Percentiles rank a stretch among this genome's conserved stretches.
Conservation (phyloP, 441 rosid species). For the Manihot esculenta region DNA sequence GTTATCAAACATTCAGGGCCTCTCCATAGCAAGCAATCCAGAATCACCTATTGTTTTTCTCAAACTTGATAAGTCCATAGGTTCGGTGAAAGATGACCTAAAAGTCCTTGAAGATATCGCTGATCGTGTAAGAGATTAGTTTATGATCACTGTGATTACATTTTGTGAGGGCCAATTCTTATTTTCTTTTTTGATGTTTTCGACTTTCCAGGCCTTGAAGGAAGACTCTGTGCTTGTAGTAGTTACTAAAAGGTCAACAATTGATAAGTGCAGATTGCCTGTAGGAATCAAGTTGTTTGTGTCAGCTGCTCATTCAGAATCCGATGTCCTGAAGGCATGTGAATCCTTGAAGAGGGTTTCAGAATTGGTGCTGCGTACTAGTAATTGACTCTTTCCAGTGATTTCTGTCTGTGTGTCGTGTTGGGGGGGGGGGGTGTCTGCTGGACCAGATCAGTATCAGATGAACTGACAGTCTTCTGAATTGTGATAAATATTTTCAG, state of each 20-base stretch:
- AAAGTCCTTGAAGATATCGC: conserved; percentile 64
- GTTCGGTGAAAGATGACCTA: conserved; percentile 57
- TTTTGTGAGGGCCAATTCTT: not conserved
- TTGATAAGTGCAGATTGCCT: conserved; percentile 79
- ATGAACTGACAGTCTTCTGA: no score
- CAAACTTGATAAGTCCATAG: conserved; percentile 48
- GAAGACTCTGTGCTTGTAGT: conserved; percentile 67
- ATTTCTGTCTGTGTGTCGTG: no score
- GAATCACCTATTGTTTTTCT: conserved; percentile 83
- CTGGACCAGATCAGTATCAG: no score
- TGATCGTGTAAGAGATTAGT: conserved; percentile 46
- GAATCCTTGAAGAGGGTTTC: conserved; percentile 64
- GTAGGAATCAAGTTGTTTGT: conserved; percentile 73
- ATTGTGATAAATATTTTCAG: no score
- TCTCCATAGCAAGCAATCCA: conserved; percentile 60
- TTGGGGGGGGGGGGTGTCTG: no score
- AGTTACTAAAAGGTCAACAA: conserved; percentile 72
- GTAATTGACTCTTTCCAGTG: conserved; percentile 16
- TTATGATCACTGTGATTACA: not conserved
- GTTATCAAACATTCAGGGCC: conserved; percentile 52
- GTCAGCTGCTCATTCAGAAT: conserved; percentile 73
- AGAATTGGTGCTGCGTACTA: conserved; percentile 36
- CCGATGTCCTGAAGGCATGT: conserved; percentile 63
- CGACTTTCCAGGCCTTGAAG: conserved; percentile 54
- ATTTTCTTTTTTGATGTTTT: conserved; percentile 11